phyloP scores from a whole-genome alignment of 2,329 filamentous ascomycete genomes.

The Penicillium sp. region DNA sequence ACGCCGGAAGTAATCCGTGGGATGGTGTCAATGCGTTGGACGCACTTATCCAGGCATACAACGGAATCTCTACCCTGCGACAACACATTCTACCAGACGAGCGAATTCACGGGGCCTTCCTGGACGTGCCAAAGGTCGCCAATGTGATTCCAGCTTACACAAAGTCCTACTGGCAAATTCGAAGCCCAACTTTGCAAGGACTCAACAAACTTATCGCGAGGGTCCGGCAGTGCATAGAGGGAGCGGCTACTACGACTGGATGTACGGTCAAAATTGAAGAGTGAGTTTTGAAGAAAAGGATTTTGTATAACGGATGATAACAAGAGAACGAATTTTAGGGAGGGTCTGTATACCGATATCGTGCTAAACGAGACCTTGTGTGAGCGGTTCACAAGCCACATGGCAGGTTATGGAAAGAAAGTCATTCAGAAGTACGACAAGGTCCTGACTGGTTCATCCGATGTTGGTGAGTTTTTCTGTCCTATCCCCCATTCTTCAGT shows the following conservation, averaged over 20 bases:
- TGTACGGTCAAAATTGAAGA: slow-evolving; percentile 10
- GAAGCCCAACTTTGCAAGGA: slow-evolving; percentile 7
- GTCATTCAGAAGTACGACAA: slow-evolving; percentile 8
- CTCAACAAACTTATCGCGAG: neutral
- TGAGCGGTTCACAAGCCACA: slow-evolving; percentile 6
- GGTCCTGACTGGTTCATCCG: slow-evolving; percentile 9
- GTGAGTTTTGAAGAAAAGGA: neutral
- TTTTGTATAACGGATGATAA: neutral
- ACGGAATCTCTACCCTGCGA: slow-evolving; percentile 55
- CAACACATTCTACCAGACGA: slow-evolving; percentile 61
- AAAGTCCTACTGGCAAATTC: slow-evolving; percentile 9
- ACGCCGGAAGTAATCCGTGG: slow-evolving; percentile 62
- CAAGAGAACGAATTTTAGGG: neutral
- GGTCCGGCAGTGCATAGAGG: slow-evolving; percentile 4
- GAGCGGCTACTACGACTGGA: slow-evolving; percentile 6
- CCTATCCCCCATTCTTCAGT: neutral
- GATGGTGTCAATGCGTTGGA: slow-evolving; percentile 63
- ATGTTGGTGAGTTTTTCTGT: slow-evolving; percentile 1
- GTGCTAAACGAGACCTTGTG: slow-evolving; percentile 7
- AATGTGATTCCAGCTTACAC: slow-evolving; percentile 52
- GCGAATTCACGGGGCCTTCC: slow-evolving; percentile 59
- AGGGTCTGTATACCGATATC: slow-evolving; percentile 9
- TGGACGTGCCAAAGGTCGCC: slow-evolving; percentile 53
- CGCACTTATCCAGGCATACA: slow-evolving; percentile 54
- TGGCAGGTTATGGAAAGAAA: slow-evolving; percentile 5